phyloP scores from a whole-genome alignment of 768 basidiomycete species.

The Tylopilus plumbeoviolaceoides region DNA sequence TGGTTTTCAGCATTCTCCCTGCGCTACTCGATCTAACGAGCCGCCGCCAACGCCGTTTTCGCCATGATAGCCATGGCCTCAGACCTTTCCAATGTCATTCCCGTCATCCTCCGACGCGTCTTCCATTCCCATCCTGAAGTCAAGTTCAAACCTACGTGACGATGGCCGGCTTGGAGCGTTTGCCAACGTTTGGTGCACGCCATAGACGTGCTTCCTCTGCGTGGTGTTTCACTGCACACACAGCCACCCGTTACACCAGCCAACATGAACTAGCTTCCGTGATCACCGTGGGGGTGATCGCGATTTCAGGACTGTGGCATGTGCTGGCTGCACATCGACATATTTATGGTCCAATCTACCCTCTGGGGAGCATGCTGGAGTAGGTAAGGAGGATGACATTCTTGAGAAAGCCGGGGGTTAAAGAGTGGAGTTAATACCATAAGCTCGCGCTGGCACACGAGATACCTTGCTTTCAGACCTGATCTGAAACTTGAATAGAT shows the following conservation, averaged over 20 bases:
- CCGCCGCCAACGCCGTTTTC: constrained; percentile 56
- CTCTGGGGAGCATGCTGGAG: neutral
- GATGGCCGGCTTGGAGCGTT: constrained; percentile 43
- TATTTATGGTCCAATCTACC: constrained; percentile 56
- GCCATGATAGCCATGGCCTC: constrained; percentile 49
- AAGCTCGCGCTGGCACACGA: too few relatives aligned
- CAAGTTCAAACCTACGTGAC: constrained; percentile 56
- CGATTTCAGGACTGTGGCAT: constrained; percentile 46
- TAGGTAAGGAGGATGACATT: neutral
- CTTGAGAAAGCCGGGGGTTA: constrained; percentile 1
- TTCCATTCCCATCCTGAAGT: constrained; percentile 56
- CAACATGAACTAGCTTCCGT: constrained; percentile 54
- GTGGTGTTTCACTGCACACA: constrained; percentile 51
- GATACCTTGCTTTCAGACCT: too few relatives aligned
- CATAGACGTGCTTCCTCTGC: constrained; percentile 44
- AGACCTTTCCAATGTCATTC: constrained; percentile 56
- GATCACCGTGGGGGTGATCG: constrained; percentile 23
- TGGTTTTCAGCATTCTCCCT: constrained; percentile 40
- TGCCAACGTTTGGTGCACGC: constrained; percentile 42
- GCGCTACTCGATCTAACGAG: constrained; percentile 48
- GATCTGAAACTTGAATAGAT: too few relatives aligned
- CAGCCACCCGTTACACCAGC: constrained; percentile 41
- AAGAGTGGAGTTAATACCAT: neutral
- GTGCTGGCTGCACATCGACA: constrained; percentile 47
- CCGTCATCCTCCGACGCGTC: constrained; percentile 48